Evolutionary conservation across 179 eudicot species (phyloP).

Genomic region (Heliamphora pulchella): DNA sequence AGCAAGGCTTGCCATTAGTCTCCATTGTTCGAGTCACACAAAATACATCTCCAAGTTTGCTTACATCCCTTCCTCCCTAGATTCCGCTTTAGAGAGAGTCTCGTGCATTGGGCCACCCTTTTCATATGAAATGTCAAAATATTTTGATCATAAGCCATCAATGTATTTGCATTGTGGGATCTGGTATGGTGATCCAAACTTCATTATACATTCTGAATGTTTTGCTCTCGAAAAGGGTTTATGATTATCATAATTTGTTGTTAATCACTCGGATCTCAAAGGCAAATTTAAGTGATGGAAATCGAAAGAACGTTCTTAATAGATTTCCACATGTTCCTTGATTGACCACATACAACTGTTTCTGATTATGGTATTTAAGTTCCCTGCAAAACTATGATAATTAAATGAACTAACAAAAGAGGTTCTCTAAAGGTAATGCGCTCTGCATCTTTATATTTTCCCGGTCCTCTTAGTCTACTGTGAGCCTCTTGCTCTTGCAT

Average conservation of each 20-base stretch:
- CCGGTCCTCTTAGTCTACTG: no score
- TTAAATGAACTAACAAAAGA: not conserved
- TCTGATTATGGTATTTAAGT: not conserved
- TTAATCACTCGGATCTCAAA: not conserved
- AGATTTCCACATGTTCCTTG: not conserved
- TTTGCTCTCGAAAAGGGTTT: not conserved
- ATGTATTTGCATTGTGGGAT: not conserved
- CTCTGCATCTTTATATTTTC: no score
- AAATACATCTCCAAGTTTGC: no score
- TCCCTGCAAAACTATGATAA: not conserved
- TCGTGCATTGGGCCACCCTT: no score
- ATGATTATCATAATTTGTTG: not conserved
- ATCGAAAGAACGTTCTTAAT: not conserved
- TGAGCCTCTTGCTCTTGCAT: not conserved
- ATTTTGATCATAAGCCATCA: not conserved
- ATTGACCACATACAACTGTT: not conserved
- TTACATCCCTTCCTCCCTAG: no score
- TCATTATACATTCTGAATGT: not conserved
- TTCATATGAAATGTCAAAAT: no score
- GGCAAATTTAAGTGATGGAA: not conserved
- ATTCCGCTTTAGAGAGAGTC: no score
- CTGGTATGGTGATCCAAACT: not conserved
- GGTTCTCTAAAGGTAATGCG: not conserved
- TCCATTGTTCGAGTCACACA: no score
- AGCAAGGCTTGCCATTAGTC: no score